Base-by-base conservation (phyloP, 768 basidiomycete genomes). In the Boletellus sp. region DNA sequence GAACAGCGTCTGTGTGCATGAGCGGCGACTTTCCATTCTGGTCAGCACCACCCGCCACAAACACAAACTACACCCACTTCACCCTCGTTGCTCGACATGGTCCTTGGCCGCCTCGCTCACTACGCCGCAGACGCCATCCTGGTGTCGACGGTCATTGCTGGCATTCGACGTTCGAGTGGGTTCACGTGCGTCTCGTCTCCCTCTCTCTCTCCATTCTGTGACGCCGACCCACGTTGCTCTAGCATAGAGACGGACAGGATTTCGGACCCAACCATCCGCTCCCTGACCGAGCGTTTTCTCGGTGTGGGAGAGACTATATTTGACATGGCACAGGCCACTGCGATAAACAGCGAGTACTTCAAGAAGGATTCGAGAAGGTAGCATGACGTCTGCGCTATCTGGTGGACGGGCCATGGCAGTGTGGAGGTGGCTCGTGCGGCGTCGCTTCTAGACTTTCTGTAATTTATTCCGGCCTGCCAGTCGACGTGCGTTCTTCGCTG, bases 291-390 rank as follows among this genome's bases (percentile, higher is more conserved):
- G 59, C 80, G 78, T 50, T 94, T 92, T 64, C 76, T 98, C 44
- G 81, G 84, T 32, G 74, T 93, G 22, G 95, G 95, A 45, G 95
- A 97, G 70, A 83, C 85, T 4, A 69, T 95, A 31, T 97, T 95
- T 71, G 89, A 91, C 63, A 78, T 93, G 68, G 73, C 87, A 32
- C 86, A 93, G 60, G 85, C 82, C 11, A 83, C 85, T 3, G 90
- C 84, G n/a, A 89, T 96, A 54, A 92, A 87, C 65, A 94, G 85
- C 64, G 58, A 74, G 9, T 96, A 89, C 63, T 97, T 89, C 74
- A 85, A 79, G 74, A 78, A 76, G 61, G 74, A 79, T 45, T 53
- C 66, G 47, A 69, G 59, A 67, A 72, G 68, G 45, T 68, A 66
- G 55, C 44, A 40, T 40, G 38, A 13, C 31, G 40, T 38, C 41